A percentile compares a stretch with the other conserved stretches of the same genome.
These are phyloP conservation scores for Salvia hispanica DNA, from an alignment of 257 asterid genomes.

Conservation along the genomic window DNA sequence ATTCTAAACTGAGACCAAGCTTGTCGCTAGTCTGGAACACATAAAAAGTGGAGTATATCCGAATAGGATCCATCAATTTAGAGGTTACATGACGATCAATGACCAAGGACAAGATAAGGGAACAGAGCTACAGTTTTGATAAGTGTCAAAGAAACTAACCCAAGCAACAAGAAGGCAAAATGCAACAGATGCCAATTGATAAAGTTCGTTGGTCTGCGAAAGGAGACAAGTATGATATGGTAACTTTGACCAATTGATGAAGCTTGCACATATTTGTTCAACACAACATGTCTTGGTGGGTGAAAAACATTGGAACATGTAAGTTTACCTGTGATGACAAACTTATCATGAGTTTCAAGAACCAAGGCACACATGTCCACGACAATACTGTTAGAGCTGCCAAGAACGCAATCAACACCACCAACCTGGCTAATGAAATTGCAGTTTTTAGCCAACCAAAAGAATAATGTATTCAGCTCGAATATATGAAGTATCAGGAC, in stretches of 20 bases:
- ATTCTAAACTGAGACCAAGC: conserved; percentile 96
- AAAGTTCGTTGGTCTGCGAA: conserved; percentile 94
- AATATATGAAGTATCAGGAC: neutral
- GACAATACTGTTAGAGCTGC: conserved; percentile 72
- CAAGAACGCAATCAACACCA: conserved; percentile 80
- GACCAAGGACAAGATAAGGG: conserved; percentile 7
- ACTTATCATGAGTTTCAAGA: conserved; percentile 96
- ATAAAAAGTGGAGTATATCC: conserved; percentile 24
- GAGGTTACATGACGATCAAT: conserved; percentile 3
- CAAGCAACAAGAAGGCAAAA: conserved; percentile 98
- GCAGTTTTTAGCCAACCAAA: neutral
- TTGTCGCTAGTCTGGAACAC: conserved; percentile 93
- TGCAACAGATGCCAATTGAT: conserved; percentile 95
- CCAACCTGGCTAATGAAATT: conserved; percentile 82
- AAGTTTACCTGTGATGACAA: conserved; percentile 86
- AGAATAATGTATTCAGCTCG: neutral
- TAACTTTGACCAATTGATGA: conserved; percentile 31
- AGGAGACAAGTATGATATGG: conserved; percentile 25
- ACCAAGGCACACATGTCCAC: conserved; percentile 97
- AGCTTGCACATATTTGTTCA: conserved; percentile 17
- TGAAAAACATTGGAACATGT: conserved; percentile 7
- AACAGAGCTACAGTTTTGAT: conserved; percentile 1
- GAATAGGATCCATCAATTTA: conserved; percentile 24
- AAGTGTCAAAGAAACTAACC: conserved; percentile 59
- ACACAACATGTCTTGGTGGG: conserved; percentile 14